Conservation (phyloP, 768 basidiomycete species). For the Tubosaeta brunneosetosa region DNA sequence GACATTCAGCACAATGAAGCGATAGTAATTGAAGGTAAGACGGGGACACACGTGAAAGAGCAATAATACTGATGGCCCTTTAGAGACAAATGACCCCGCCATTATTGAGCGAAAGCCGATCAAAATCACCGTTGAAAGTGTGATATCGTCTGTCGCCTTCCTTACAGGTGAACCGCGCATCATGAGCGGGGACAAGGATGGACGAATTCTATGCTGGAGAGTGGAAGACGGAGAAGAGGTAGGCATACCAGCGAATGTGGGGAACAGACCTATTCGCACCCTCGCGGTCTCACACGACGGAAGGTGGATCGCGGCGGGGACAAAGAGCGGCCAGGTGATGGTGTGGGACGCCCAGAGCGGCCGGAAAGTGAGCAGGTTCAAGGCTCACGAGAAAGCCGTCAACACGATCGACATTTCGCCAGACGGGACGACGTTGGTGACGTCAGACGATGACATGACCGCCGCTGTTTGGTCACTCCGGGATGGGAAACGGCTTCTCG, state of each 20-base stretch:
- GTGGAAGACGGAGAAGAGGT: neutral
- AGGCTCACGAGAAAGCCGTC: neutral
- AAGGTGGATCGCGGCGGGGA: neutral
- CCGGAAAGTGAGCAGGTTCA: neutral
- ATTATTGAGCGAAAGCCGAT: no score
- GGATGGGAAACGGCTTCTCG: neutral
- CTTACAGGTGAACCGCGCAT: neutral
- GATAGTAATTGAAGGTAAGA: no score
- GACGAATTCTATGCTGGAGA: neutral
- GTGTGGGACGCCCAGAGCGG: neutral
- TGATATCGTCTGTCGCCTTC: neutral
- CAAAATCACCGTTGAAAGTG: neutral
- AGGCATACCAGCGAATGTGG: neutral
- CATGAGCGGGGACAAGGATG: neutral
- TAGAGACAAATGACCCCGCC: no score
- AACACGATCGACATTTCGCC: neutral
- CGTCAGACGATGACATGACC: neutral
- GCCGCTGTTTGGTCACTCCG: neutral
- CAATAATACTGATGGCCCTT: no score
- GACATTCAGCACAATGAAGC: no score
- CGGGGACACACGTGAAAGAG: no score
- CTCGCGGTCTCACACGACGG: neutral
- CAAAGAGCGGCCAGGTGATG: neutral
- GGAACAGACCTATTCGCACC: neutral
- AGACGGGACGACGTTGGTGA: neutral